These are phyloP conservation scores for Breynia disticha DNA, from an alignment of 441 rosid genomes.

Conservation along the genomic window DNA sequence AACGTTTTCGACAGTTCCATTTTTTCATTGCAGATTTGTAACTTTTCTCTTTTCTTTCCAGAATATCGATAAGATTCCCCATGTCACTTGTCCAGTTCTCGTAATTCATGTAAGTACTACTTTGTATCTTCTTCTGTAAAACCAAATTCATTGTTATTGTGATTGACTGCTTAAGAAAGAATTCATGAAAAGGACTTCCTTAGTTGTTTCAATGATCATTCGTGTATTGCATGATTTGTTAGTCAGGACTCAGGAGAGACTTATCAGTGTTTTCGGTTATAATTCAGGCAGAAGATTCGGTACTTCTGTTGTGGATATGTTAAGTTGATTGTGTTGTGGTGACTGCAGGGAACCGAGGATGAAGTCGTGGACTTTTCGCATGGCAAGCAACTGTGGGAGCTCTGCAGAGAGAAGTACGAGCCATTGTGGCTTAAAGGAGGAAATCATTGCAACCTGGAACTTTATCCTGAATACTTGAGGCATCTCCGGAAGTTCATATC, in stretches of 20 bases:
- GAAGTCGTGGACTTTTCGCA: constrained; percentile 65
- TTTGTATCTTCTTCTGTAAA: neutral
- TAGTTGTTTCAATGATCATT: too few relatives aligned
- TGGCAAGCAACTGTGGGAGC: constrained; percentile 67
- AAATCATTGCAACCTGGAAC: constrained; percentile 62
- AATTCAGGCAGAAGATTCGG: too few relatives aligned
- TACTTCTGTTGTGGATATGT: neutral
- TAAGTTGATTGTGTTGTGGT: neutral
- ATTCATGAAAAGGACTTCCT: neutral
- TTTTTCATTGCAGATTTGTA: too few relatives aligned
- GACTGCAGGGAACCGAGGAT: constrained; percentile 63
- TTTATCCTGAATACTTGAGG: constrained; percentile 48
- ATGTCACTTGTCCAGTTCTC: constrained; percentile 72
- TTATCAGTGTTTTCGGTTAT: too few relatives aligned
- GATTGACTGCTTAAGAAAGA: neutral
- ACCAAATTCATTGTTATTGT: neutral
- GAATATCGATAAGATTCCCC: constrained; percentile 81
- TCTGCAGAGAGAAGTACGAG: constrained; percentile 65
- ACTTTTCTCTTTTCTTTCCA: constrained; percentile 27
- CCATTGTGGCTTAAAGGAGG: constrained; percentile 77
- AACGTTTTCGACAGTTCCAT: too few relatives aligned
- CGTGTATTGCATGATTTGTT: too few relatives aligned
- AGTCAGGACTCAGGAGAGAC: too few relatives aligned
- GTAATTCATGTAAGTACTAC: constrained; percentile 62
- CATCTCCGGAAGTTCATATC: constrained; percentile 56